phyloP scores from a whole-genome alignment of 129 eudicot genomes.

The Centella asiatica region DNA sequence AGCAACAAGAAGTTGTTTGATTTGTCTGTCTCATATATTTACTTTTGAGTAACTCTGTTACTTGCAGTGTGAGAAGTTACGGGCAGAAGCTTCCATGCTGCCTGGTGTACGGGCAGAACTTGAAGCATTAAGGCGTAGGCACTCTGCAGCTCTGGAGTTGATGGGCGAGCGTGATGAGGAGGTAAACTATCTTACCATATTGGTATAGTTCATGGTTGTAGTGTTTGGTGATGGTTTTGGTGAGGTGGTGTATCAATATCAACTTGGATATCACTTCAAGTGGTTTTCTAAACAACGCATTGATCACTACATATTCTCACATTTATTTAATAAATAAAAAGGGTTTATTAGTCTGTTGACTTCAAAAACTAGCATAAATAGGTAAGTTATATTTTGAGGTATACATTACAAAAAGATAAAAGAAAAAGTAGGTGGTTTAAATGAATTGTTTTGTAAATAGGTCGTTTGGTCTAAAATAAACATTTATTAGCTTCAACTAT shows the following conservation, averaged over 20 bases:
- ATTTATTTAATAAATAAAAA: neutral
- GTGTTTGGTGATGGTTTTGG: neutral
- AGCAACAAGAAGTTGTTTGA: neutral
- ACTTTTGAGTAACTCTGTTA: slow-evolving; percentile 1
- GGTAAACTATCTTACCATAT: slow-evolving; percentile 32
- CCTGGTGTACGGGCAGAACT: slow-evolving; percentile 81
- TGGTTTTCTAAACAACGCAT: no score
- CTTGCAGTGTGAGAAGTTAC: slow-evolving; percentile 72
- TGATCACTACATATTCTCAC: neutral
- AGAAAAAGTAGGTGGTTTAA: no score
- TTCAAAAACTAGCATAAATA: no score
- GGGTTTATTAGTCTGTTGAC: neutral
- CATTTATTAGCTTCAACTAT: neutral
- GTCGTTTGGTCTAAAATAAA: no score
- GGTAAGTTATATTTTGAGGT: no score
- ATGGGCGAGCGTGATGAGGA: slow-evolving; percentile 99
- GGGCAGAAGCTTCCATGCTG: slow-evolving; percentile 63
- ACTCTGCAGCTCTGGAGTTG: slow-evolving; percentile 86
- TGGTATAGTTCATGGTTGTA: neutral
- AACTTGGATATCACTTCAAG: neutral
- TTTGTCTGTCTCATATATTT: neutral
- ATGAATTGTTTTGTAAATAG: no score
- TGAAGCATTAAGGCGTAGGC: slow-evolving; percentile 82
- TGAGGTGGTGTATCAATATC: neutral
- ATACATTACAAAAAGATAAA: no score